Conservation (phyloP, 768 basidiomycete genomes). For the Psilocybe cyanescens region DNA sequence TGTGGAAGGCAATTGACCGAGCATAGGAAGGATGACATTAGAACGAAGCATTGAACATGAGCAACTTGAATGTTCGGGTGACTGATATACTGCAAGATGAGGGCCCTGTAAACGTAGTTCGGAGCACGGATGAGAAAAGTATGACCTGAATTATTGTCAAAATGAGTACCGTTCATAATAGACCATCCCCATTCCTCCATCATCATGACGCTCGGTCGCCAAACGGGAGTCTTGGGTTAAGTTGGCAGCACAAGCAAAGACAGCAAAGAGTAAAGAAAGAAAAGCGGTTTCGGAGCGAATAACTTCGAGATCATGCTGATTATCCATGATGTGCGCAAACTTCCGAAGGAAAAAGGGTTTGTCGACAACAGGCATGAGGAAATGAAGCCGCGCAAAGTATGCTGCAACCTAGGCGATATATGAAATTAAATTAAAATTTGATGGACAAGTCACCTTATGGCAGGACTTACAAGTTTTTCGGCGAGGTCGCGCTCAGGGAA, state of each 20-base stretch:
- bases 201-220: slow-evolving; percentile 58
- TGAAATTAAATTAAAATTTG: slow-evolving; percentile 27
- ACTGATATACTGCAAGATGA: slow-evolving; percentile 91
- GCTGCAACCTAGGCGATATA: slow-evolving; percentile 66
- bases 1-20: slow-evolving; percentile 93
- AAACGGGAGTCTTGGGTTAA: slow-evolving; percentile 77
- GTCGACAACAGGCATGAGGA: slow-evolving; percentile 85
- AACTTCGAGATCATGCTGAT: slow-evolving; percentile 51
- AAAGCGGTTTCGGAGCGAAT: slow-evolving; percentile 73
- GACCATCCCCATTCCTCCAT: slow-evolving; percentile 88
- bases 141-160: background rate
- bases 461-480: slow-evolving; percentile 74
- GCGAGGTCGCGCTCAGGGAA: slow-evolving; percentile 85
- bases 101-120: slow-evolving; percentile 54
- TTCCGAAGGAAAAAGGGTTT: slow-evolving; percentile 80
- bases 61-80: slow-evolving; percentile 82
- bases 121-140: slow-evolving; percentile 1
- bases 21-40: slow-evolving; percentile 90
- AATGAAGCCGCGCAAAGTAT: slow-evolving; percentile 88
- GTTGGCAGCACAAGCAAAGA: slow-evolving; percentile 87
- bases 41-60: slow-evolving; percentile 89
- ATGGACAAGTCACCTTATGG: slow-evolving; percentile 15
- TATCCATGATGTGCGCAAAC: slow-evolving; percentile 79
- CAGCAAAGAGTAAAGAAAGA: slow-evolving; percentile 81
- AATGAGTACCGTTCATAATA: slow-evolving; percentile 80